Evolutionary conservation across 192 early-diverging fungal species (phyloP), one percentile per base, ranked within the genome.

Genomic region (Coemansia sp.): DNA sequence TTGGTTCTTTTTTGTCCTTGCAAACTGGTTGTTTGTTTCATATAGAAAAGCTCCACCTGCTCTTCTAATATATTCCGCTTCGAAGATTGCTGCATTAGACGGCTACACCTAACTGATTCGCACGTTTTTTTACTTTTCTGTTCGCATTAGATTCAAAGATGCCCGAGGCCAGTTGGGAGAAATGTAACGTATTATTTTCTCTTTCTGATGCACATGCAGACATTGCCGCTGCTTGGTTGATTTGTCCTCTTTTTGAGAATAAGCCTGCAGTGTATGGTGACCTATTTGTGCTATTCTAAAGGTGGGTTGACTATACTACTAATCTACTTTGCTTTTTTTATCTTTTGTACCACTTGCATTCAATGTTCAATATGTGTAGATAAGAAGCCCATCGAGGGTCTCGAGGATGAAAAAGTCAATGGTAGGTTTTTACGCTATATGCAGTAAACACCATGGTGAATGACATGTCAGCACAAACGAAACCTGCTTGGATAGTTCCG

Each of bases 141-240:
- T 52, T 16, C 19, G 16, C n/a, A 58, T 36, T 40, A 58, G 56
- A 58, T 58, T 58, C 12, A 46, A 69, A 51, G 63, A 82, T 82
- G 72, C 95, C 95, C 69, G 96, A 95, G 84, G 86, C 86, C 61
- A 88, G 96, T 82, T 99, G 97, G 97, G 97, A 99, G 83, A 97
- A 97, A 84, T 97, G 93, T 97, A 92, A 58, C 58, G 85, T 75
- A 45, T 45, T 36, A 47, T 58, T 15, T 58, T 41, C 32, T 11
- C 39, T 26, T 12, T 58, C 1, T 13, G 3, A 11, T 4, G 4
- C 8, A 10, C 54, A 32, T 10, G 13, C 18, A 21, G 54, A 37
- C 22, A n/a, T n/a, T n/a, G 54, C 54, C 32, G 10, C 19, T 18
- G 21, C 32, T 37, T n/a, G 32, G 15, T 18, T 59, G 26, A 8